Percentiles rank a stretch among this genome's conserved stretches.
phyloP scores from a whole-genome alignment of 140 eudicot genomes.

The Stevia rebaudiana region DNA sequence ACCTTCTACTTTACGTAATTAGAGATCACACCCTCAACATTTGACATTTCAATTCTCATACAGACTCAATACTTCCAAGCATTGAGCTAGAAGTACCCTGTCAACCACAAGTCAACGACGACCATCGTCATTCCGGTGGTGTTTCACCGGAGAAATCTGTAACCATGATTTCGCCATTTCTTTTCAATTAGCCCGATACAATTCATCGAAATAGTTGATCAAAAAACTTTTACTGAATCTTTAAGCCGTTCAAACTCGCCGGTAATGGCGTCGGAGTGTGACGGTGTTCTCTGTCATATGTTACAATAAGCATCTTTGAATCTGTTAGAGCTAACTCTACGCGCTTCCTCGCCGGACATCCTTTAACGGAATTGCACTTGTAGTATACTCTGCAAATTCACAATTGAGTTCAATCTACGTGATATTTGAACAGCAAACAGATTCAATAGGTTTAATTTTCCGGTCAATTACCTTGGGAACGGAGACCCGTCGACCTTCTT shows the following conservation, averaged over 20 bases:
- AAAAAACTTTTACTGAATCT: neutral
- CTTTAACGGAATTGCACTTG: conserved; percentile 50
- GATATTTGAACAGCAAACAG: neutral
- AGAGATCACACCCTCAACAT: conserved; percentile 21
- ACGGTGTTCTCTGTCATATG: conserved; percentile 62
- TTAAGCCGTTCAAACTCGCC: conserved; percentile 4
- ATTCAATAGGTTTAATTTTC: neutral
- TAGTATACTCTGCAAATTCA: conserved; percentile 51
- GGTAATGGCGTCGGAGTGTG: conserved; percentile 38
- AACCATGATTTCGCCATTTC: neutral
- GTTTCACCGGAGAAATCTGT: neutral
- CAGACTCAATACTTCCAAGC: neutral
- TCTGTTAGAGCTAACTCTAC: conserved; percentile 54
- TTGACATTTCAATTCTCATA: conserved; percentile 1
- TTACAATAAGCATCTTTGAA: conserved; percentile 58
- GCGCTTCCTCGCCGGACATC: conserved; percentile 70
- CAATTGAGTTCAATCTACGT: neutral
- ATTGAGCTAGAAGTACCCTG: neutral
- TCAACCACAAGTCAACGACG: neutral
- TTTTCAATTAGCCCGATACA: neutral
- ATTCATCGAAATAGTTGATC: neutral
- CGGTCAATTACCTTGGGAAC: conserved; percentile 46
- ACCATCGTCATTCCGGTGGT: neutral
- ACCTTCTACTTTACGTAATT: conserved; percentile 22
- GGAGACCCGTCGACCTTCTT: conserved; percentile 57